Base-by-base conservation (phyloP, 2,329 filamentous ascomycete species). In the Drechslerella coelobrocha region DNA sequence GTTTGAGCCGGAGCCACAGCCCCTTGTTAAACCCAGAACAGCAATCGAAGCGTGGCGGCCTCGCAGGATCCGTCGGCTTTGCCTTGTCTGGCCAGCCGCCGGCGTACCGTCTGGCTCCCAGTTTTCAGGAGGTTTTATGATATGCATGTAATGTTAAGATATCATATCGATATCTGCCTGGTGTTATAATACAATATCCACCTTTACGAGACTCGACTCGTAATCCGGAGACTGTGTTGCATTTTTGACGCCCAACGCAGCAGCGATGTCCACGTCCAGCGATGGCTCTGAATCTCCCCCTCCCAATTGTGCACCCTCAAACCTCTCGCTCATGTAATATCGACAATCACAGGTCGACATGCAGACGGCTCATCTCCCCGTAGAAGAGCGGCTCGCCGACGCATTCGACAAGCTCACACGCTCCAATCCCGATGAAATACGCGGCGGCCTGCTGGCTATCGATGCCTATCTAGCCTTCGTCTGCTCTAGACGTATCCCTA, bases 401-500 rank as follows among this genome's bases (percentile, higher is more conserved):
- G 21, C 72, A 43, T 75, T 78, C 63, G 74, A 79, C 72, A 75
- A 77, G 51, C 76, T 78, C 72, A 73, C 47, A 75, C 76, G 56
- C 73, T 76, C 39, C 73, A 57, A 76, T 39, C 76, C 63, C 77
- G 77, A 76, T 80, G 79, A 80, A 83, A 78, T 77, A 77, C 55
- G 69, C 75, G 73, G 73, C 77, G 60, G 74, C 75, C 73, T 61
- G 55, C 66, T 72, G 79, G 59, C 79, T 81, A 52, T 75, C 78
- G 23, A 75, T 78, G 2, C 80, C 81, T 8, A 79, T 80, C 27
- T 81, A 81, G 56, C 92, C 90, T 80, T 83, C 83, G 12, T 83
- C 96, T 53, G 81, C 82, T 21, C 88, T 91, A 63, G 81, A 97
- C 73, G 26, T 23, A 19, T 29, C 2, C 21, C 10, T 1, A 27